phyloP scores from a whole-genome alignment of 2,329 filamentous ascomycete species.

The Penicillium sclerotiorum region DNA sequence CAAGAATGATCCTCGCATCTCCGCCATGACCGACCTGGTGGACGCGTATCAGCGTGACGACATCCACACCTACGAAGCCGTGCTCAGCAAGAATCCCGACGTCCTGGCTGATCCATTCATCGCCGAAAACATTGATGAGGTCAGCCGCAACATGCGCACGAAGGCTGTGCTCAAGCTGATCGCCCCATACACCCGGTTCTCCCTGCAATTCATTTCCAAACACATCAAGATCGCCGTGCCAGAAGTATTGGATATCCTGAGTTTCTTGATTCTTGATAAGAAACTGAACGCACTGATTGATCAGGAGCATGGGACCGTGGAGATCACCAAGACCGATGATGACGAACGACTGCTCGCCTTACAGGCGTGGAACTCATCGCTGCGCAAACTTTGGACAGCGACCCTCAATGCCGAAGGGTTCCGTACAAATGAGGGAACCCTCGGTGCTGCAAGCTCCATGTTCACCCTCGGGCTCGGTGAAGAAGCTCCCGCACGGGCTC shows the following conservation, averaged over 20 bases:
- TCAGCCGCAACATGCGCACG: slow-evolving; percentile 96
- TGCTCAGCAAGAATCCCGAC: slow-evolving; percentile 84
- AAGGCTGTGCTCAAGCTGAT: slow-evolving; percentile 93
- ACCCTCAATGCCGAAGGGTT: slow-evolving; percentile 76
- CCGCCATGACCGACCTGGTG: slow-evolving; percentile 95
- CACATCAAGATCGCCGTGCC: slow-evolving; percentile 81
- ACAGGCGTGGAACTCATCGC: slow-evolving; percentile 69
- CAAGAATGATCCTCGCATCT: slow-evolving; percentile 90
- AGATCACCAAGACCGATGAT: slow-evolving; percentile 75
- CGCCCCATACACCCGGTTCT: slow-evolving; percentile 92
- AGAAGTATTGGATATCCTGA: slow-evolving; percentile 94
- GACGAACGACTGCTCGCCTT: slow-evolving; percentile 70
- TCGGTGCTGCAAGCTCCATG: slow-evolving; percentile 25
- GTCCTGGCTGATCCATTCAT: slow-evolving; percentile 93
- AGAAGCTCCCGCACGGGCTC: slow-evolving; percentile 22
- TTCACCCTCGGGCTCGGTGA: slow-evolving; percentile 39
- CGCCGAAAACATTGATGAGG: slow-evolving; percentile 98
- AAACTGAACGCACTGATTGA: slow-evolving; percentile 87
- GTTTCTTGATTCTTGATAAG: slow-evolving; percentile 88
- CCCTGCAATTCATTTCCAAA: slow-evolving; percentile 80
- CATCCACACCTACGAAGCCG: slow-evolving; percentile 85
- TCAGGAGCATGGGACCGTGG: slow-evolving; percentile 79
- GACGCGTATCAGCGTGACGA: slow-evolving; percentile 96
- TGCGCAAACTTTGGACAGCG: slow-evolving; percentile 68
- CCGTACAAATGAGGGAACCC: slow-evolving; percentile 44